Conservation (phyloP, 2,329 filamentous ascomycete species). For the Pyrenochaeta sp. region DNA sequence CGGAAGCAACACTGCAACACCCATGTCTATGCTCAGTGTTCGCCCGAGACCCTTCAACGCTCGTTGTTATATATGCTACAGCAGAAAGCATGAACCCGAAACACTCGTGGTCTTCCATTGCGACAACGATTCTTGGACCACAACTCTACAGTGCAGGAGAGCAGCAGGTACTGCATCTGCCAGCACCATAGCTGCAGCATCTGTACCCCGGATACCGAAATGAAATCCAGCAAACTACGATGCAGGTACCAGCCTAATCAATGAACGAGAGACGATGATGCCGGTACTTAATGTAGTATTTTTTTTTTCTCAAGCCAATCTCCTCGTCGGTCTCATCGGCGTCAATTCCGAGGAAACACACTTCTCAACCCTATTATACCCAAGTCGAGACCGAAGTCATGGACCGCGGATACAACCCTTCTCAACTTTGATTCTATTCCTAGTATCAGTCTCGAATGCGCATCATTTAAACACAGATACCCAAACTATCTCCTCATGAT, state of each 20-base stretch:
- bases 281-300: background rate
- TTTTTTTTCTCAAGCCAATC: background rate
- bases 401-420: background rate
- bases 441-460: conserved; percentile 4
- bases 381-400: background rate
- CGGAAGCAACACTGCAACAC: background rate
- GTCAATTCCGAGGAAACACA: no score
- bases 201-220: background rate
- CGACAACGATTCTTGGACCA: background rate
- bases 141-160: background rate
- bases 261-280: background rate
- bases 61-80: conserved; percentile 15
- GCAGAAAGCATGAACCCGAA: conserved; percentile 12
- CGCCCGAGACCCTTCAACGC: background rate
- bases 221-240: background rate
- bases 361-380: no score
- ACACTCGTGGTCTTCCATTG: background rate
- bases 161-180: background rate
- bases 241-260: background rate
- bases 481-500: background rate
- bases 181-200: background rate
- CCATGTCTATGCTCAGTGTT: background rate
- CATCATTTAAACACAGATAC: conserved; percentile 10
- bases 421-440: background rate
- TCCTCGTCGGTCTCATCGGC: background rate